Conservation (phyloP, 2,329 filamentous ascomycete species). For the Pyrenophora tritici-repentis region DNA sequence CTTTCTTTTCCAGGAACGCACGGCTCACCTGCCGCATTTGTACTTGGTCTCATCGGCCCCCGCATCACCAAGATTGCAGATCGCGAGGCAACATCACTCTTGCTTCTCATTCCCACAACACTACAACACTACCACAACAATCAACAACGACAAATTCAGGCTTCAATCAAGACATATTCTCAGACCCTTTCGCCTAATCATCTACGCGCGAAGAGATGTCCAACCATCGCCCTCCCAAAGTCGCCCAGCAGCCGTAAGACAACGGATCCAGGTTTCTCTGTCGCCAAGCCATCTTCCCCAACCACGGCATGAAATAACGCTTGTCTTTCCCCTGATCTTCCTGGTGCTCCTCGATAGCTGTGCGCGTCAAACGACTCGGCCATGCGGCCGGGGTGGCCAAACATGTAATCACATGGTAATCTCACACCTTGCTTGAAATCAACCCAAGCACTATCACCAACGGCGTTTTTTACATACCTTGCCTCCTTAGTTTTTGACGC, state of each 20-base stretch:
- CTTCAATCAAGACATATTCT: too few species aligned
- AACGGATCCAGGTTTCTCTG: neutral
- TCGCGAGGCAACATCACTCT: too few species aligned
- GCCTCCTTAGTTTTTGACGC: neutral
- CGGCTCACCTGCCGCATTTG: too few species aligned
- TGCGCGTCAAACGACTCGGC: neutral
- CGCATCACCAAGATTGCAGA: too few species aligned
- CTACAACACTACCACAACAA: neutral
- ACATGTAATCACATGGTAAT: slow-evolving; percentile 3
- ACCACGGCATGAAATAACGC: neutral
- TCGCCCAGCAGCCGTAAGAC: neutral
- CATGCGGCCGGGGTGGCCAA: neutral
- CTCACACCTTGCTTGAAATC: neutral
- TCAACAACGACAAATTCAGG: neutral
- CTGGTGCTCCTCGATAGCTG: neutral
- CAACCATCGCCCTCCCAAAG: neutral
- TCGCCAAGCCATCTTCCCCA: neutral
- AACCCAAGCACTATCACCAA: neutral
- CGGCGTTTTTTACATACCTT: neutral
- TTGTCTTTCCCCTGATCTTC: neutral
- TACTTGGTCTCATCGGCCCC: too few species aligned
- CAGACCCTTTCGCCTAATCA: neutral
- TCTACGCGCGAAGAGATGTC: neutral
- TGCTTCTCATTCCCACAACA: neutral
- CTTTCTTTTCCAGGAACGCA: too few species aligned